Base-by-base conservation (phyloP, 2,329 filamentous ascomycete species). In the Penicillium sp. region DNA sequence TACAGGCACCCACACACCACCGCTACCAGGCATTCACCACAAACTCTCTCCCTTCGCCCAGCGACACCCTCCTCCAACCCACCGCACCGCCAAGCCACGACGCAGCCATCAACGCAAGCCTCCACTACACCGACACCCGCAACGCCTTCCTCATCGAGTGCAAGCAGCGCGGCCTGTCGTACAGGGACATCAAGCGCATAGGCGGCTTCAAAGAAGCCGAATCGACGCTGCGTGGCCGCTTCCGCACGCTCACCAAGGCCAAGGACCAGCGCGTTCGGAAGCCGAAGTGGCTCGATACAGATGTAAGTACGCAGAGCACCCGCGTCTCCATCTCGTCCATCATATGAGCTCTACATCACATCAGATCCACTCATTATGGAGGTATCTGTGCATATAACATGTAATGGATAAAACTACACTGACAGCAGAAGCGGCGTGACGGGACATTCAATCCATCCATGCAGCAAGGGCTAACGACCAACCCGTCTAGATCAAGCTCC, bases 141-240 rank as follows among this genome's bases (percentile, higher is more conserved):
- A 68, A 74, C 41, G 55, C 53, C 3, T 65, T 69, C 33, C 51
- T 74, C 4, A 58, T 74, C 7, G 48, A 60, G 7, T 66, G 59
- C 41, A 72, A 72, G 43, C 56, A 54, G 3, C 53, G 58, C 7
- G 70, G 70, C 0, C 54, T 70, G 16, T 72, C 70, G 1, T 74
- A 74, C 57, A 71, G 68, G 39, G 63, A 72, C 7, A 74, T 74
- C 49, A 73, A 72, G 43, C 56, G 57, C 15, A 50, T 61, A 2
- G 67, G 68, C 1, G 56, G 58, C 0, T 72, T 73, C 44, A 62
- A 59, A 16, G 70, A 73, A 43, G 70, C 71, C 1, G 71, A 74
- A 38, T 74, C 71, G 3, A 74, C 71, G 1, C 57, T 74, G 3
- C 65, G 71, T 17, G 71, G 71, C 2, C 61, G 71, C 14, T 73